Evolutionary conservation across 1,139 yeast genomes (phyloP), one percentile per base, ranked within the genome.

Genomic region (Kurtzmaniella quercitrusa): DNA sequence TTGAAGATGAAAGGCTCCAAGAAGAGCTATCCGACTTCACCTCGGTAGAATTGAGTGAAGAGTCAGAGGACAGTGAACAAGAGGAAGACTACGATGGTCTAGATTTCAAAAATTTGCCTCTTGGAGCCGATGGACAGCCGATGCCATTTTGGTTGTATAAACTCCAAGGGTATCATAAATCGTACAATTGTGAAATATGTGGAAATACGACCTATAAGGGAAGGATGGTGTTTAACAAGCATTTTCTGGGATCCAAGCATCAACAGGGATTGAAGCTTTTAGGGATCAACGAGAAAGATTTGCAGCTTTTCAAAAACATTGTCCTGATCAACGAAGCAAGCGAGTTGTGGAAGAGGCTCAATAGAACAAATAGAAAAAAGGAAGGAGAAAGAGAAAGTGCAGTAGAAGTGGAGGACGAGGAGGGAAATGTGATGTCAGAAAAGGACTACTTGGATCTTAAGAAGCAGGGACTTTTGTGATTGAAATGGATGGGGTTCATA

Each of bases 71-170:
- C 7, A 53, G 50, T 5, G 45, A 51, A 4, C 56, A 50, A n/a
- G 57, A 52, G 17, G 60, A 57, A 15, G 63, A 57, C 17, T 57
- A 56, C 16, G 58, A 54, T 11, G 51, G 45, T 41, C 55, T 54
- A 16, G 48, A 48, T 6, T 55, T 52, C 50, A 69, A 80, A 45
- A 80, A 84, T 48, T 62, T 88, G 44, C 96, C 96, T 0, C 50
- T 88, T 1, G 98, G 96, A 0, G 77, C 88, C 31, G 96, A 91
- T 62, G 98, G 98, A 0, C 77, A 77, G 37, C 97, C 98, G 0
- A 89, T 93, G 34, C 98, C 98, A 1, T 81, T 74, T 47, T 93
- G 99, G 99, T 68, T 93, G 24, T 91, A 82, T 73, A 93, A 91
- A 59, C 69, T 90, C 31, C 93, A 89, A 55, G 98, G 98, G 0